These are phyloP conservation scores for Leishmania braziliensis DNA, from an alignment of 208 protist species.

Conservation along the genomic window DNA sequence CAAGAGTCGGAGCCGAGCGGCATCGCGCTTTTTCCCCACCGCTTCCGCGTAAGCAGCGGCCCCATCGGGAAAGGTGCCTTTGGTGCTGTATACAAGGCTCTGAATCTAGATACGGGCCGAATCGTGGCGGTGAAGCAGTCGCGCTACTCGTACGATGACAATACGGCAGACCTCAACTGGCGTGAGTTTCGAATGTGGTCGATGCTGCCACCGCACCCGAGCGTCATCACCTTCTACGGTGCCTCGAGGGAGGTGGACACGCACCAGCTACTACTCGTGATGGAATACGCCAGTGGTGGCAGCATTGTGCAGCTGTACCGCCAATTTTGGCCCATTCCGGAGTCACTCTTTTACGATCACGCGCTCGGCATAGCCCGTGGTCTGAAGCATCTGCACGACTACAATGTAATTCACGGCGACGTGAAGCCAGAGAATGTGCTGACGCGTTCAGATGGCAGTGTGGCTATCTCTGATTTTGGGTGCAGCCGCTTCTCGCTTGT, in stretches of 20 bases:
- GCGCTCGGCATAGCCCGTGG: conserved; percentile 57
- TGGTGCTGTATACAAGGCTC: conserved; percentile 63
- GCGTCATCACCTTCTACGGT: conserved; percentile 70
- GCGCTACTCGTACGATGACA: conserved; percentile 44
- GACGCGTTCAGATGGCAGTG: conserved; percentile 65
- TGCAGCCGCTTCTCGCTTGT: conserved; percentile 51
- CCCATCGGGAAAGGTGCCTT: conserved; percentile 70
- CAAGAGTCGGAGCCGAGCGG: conserved; percentile 37
- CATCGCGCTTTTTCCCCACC: conserved; percentile 43
- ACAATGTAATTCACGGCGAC: conserved; percentile 73
- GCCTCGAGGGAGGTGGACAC: conserved; percentile 63
- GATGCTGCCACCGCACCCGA: conserved; percentile 60
- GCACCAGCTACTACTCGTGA: conserved; percentile 61
- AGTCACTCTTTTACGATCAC: conserved; percentile 52
- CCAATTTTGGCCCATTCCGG: conserved; percentile 54
- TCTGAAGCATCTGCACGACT: conserved; percentile 75
- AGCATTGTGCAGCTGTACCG: conserved; percentile 60
- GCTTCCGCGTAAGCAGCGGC: conserved; percentile 56
- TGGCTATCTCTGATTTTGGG: conserved; percentile 73
- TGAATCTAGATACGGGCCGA: conserved; percentile 61
- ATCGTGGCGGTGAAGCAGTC: conserved; percentile 76
- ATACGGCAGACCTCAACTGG: conserved; percentile 48
- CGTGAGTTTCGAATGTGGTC: conserved; percentile 65
- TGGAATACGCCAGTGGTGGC: conserved; percentile 71
- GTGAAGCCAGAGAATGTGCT: conserved; percentile 81